Base-by-base conservation (phyloP, 2,329 filamentous ascomycete genomes). In the Hirsutella minnesotensis region DNA sequence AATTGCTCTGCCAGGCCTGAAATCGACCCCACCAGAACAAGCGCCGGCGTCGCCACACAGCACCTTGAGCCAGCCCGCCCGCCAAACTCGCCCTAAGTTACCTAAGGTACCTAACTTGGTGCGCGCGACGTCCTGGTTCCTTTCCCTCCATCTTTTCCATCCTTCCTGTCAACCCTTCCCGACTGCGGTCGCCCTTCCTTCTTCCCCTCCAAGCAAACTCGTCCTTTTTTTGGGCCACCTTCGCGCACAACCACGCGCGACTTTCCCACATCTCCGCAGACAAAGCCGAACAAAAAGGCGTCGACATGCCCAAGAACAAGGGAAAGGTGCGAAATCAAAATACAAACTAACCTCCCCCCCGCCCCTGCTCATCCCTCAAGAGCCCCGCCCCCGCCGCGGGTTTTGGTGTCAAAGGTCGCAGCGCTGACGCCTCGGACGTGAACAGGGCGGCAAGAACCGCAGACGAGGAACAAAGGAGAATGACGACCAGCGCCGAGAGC, bases 401-500 rank as follows among this genome's bases (percentile, higher is more conserved):
- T 5, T n/a, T 35, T 19, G n/a, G 9, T 37, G 35, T 34, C 8
- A 34, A 5, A 9, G 12, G 16, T 35, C 33, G 33, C 33, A n/a
- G 9, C 16, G 33, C 33, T 35, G 33, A 35, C 33, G 33, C n/a
- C 18, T 18, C 15, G 33, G 33, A 3, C 16, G 15, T 21, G 30
- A 56, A 77, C 57, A 92, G 87, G 90, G 90, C 68, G 90, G 90
- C 73, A 96, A 96, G 79, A 96, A 96, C 73, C 77, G 90, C 69
- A 84, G 90, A 79, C 81, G 92, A 72, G 90, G 90, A 71, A 96
- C 95, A 83, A 94, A 94, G 78, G 87, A 94, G 73, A 94, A 92
- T 71, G 92, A 96, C 75, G 94, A 95, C 64, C 89, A 95, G 73
- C 95, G 95, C 77, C 89, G 90, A 67, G 90, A 96, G 68, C 77